These are phyloP conservation scores for Leccinum truebloodii DNA, from an alignment of 768 basidiomycete genomes.

Conservation along the genomic window DNA sequence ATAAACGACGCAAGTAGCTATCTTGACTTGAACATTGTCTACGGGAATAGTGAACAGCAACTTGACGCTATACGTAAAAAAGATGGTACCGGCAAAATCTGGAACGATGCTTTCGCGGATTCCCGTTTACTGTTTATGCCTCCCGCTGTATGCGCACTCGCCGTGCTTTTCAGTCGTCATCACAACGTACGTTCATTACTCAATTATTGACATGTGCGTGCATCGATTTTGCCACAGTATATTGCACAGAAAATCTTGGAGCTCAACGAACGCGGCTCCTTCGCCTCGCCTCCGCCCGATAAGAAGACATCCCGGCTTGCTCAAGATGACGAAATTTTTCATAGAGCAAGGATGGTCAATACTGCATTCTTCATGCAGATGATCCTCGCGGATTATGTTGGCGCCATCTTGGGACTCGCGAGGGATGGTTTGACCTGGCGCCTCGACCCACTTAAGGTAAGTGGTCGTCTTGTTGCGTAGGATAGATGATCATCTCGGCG, in stretches of 20 bases:
- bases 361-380: constrained; percentile 71
- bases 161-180: constrained; percentile 69
- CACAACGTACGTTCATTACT: constrained; percentile 56
- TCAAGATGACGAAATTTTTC: constrained; percentile 80
- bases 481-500: background rate
- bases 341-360: constrained; percentile 72
- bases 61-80: constrained; percentile 53
- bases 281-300: constrained; percentile 24
- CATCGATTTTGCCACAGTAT: constrained; percentile 45
- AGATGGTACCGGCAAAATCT: constrained; percentile 69
- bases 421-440: constrained; percentile 66
- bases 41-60: constrained; percentile 56
- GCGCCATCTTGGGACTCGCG: constrained; percentile 69
- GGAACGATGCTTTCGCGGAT: constrained; percentile 72
- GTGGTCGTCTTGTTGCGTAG: background rate
- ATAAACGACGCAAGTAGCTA: constrained; percentile 72
- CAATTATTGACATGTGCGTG: background rate
- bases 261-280: constrained; percentile 66
- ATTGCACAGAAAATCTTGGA: constrained; percentile 64
- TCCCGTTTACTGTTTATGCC: constrained; percentile 67
- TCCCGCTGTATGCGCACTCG: constrained; percentile 64
- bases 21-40: constrained; percentile 73
- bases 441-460: constrained; percentile 64
- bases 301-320: constrained; percentile 26
- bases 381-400: constrained; percentile 73